These are phyloP conservation scores for Calamus simplicifolius DNA, from an alignment of 176 grass and related monocot species.

Conservation along the genomic window DNA sequence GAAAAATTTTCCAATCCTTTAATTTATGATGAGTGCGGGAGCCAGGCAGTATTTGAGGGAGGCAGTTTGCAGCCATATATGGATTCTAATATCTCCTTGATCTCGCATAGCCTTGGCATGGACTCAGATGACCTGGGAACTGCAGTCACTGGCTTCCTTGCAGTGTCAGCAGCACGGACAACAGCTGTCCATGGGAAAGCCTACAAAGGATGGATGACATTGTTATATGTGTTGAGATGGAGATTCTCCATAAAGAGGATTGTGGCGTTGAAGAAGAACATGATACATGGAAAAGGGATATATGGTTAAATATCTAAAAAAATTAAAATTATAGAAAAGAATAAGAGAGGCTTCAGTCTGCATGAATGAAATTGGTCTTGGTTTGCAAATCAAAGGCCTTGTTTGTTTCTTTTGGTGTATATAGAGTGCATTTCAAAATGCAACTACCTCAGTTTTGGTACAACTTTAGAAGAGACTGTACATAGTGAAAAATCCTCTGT, in stretches of 20 bases:
- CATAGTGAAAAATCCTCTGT: too few species aligned
- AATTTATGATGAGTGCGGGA: conserved; percentile 41
- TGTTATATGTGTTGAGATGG: conserved; percentile 62
- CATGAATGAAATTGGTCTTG: too few species aligned
- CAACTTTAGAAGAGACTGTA: too few species aligned
- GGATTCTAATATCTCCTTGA: conserved; percentile 45
- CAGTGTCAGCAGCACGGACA: conserved; percentile 19
- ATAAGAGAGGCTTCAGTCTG: too few species aligned
- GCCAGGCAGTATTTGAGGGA: conserved; percentile 23
- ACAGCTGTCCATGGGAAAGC: conserved; percentile 34
- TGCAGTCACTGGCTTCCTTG: conserved; percentile 49
- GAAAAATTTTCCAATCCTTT: conserved; percentile 48
- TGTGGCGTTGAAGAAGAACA: conserved; percentile 36
- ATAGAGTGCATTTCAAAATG: too few species aligned
- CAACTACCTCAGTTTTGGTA: too few species aligned
- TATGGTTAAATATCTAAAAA: conserved; percentile 6
- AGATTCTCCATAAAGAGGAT: conserved; percentile 80
- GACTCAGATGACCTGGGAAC: conserved; percentile 48
- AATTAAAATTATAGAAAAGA: too few species aligned
- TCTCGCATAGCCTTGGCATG: neutral
- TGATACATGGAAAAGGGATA: conserved; percentile 33
- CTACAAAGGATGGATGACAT: conserved; percentile 63
- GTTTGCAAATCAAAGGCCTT: too few species aligned
- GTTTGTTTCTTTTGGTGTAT: too few species aligned
- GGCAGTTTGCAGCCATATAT: conserved; percentile 21